Evolutionary conservation across 2,329 filamentous ascomycete species (phyloP), one percentile per base, ranked within the genome.

Genomic region (Alternaria angustiovoidea): DNA sequence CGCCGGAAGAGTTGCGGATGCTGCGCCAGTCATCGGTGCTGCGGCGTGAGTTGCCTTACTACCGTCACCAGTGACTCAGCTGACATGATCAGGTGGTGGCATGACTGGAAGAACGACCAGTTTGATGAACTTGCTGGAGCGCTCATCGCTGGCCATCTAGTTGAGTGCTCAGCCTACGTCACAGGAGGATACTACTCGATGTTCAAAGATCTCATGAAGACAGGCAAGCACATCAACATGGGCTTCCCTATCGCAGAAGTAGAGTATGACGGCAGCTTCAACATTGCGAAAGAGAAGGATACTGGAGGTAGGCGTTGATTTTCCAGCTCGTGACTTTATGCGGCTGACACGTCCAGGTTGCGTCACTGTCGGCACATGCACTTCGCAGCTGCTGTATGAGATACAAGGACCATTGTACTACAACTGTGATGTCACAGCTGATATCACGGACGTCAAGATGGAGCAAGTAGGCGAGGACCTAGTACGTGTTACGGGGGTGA

Each of bases 361-460:
- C 49, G 75, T 80, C 7, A 77, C 78, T 1, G 79, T 81, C 4
- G 81, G 84, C 54, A 85, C 84, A 2, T 83, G 82, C 62, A 79
- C 80, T 1, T 82, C 81, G 4, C 85, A 87, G 61, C 74, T 86
- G 3, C 66, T 87, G 2, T 87, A 80, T 43, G 68, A 72, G 59
- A 70, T 73, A 6, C 70, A 73, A 44, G 68, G 68, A n/a, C 65
- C 66, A 4, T 57, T 79, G 64, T 62, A 88, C 70, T 85, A 82
- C 78, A 86, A 87, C 72, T 84, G 81, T 3, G 81, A 70, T 48
- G 63, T 65, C 12, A 59, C 58, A 12, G 61, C 64, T 7, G 57
- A 70, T 52, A 84, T 64, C 18, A 58, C 51, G 0, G 22, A 49
- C 9, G 63, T 67, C 51, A 61, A 66, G 16, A 70, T 63, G 62